Base-by-base conservation (phyloP, 768 basidiomycete genomes). In the Calocera cornea region DNA sequence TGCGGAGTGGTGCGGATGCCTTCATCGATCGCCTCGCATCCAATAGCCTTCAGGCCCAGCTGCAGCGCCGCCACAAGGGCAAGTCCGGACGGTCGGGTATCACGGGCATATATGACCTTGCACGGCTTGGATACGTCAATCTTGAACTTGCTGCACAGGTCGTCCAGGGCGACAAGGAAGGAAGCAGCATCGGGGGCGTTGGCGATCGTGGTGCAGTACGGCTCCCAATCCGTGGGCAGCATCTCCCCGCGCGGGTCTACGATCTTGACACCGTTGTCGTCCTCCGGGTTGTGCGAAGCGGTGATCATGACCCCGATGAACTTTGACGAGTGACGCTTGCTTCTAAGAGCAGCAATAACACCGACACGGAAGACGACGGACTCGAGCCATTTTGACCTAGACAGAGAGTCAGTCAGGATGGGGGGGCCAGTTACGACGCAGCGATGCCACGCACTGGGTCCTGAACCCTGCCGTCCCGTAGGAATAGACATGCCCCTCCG, bases 191-290 rank as follows among this genome's bases (percentile, higher is more conserved):
- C 86, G 3, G 83, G 71, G 33, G 91, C 90, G 75, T 98, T 98
- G 67, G 95, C 89, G 16, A 99, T 79, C 7, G 78, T 77, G 11
- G 97, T 95, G 3, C 95, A 94, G 75, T 95, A 85, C 1, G 74
- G 74, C 76, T 99, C 97, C 97, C 97, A 99, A 41, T 89, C 83
- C 1, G 88, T 80, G 74, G 97, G 90, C 11, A 99, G 83, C 97
- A 99, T 99, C 77, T 99, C 95, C 24, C 97, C 97, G 16, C 85
- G 87, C 24, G 97, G 92, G 78, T 99, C 97, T 41, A 99, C 93
- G 41, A 99, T 84, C 78, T 99, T 99, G 70, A 97, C 97, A 33
- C 97, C 97, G 75, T 99, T 99, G 76, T 99, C 97, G 93, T 97
- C 83, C 75, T 95, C 95, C n/a, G 97, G 95, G 76, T 99, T 99